These are phyloP conservation scores for Apium graveolens DNA, from an alignment of 129 eudicot species.

Conservation along the genomic window DNA sequence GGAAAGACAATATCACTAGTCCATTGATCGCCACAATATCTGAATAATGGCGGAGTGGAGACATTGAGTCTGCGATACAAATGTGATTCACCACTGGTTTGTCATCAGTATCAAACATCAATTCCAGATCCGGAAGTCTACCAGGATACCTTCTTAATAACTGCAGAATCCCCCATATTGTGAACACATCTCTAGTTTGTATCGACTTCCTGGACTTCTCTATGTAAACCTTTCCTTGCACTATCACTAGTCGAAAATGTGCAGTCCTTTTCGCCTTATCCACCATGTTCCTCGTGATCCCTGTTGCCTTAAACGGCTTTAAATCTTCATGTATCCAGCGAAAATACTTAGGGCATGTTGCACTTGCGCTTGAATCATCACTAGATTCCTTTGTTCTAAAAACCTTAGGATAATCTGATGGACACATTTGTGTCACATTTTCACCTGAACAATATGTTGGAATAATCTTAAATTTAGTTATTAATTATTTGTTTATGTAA, in stretches of 20 bases:
- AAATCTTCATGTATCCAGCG: slow-evolving; percentile 34
- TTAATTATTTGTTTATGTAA: no score
- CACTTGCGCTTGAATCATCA: not conserved
- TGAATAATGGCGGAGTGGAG: slow-evolving; percentile 21
- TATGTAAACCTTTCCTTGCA: slow-evolving; percentile 26
- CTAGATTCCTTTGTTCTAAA: not conserved
- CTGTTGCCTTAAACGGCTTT: slow-evolving; percentile 18
- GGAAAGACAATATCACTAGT: slow-evolving; percentile 28
- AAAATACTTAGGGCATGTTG: slow-evolving; percentile 28
- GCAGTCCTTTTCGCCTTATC: slow-evolving; percentile 17
- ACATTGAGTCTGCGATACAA: slow-evolving; percentile 7
- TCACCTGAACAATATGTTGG: no score
- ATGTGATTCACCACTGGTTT: slow-evolving; percentile 6
- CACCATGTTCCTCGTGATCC: slow-evolving; percentile 25
- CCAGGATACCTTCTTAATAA: slow-evolving; percentile 27
- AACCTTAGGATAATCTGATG: slow-evolving; percentile 16
- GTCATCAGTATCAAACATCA: slow-evolving; percentile 31
- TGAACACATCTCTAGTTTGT: slow-evolving; percentile 26
- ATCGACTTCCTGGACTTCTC: slow-evolving; percentile 17
- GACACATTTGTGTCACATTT: slow-evolving; percentile 14
- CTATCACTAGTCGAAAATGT: slow-evolving; percentile 22
- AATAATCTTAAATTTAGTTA: no score
- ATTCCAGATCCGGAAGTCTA: slow-evolving; percentile 29
- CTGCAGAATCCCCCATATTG: slow-evolving; percentile 30
- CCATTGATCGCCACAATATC: slow-evolving; percentile 17